A percentile compares a stretch with the other conserved stretches of the same genome.
Evolutionary conservation across 805 yeast species (phyloP).

Genomic region (Candida maesae): DNA sequence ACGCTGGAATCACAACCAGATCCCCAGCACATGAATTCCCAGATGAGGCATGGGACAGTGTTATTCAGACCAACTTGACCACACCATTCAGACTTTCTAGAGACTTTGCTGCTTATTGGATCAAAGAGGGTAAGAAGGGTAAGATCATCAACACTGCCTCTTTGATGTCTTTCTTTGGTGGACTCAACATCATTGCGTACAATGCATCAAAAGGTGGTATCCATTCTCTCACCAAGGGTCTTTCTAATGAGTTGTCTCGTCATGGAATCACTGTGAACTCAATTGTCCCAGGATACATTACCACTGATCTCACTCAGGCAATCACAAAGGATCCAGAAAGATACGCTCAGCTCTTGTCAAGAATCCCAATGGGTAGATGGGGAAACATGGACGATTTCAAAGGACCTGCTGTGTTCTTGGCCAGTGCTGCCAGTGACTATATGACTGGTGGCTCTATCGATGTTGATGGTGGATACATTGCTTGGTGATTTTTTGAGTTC

Average conservation of each 20-base stretch:
- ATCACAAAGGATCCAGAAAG: slow-evolving; percentile 22
- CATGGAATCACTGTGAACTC: slow-evolving; percentile 44
- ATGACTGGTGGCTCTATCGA: slow-evolving; percentile 64
- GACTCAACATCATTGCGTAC: slow-evolving; percentile 50
- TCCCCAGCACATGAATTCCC: slow-evolving; percentile 40
- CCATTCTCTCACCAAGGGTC: slow-evolving; percentile 63
- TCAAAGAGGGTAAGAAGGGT: slow-evolving; percentile 55
- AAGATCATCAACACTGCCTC: slow-evolving; percentile 83
- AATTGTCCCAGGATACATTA: slow-evolving; percentile 48
- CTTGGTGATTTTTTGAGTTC: slow-evolving; percentile 5
- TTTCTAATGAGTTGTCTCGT: slow-evolving; percentile 54
- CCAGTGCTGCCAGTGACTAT: slow-evolving; percentile 71
- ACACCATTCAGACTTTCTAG: slow-evolving; percentile 79
- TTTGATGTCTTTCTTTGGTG: slow-evolving; percentile 38
- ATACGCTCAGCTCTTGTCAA: slow-evolving; percentile 28
- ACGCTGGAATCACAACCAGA: slow-evolving; percentile 82
- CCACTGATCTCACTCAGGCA: slow-evolving; percentile 39
- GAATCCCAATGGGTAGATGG: slow-evolving; percentile 46
- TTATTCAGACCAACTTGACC: slow-evolving; percentile 69
- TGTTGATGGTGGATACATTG: slow-evolving; percentile 72
- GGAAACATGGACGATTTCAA: slow-evolving; percentile 45
- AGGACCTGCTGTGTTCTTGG: slow-evolving; percentile 79
- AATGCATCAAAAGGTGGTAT: slow-evolving; percentile 85
- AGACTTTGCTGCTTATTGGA: slow-evolving; percentile 34
- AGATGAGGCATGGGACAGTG: slow-evolving; percentile 57